These are phyloP conservation scores for Populus davidiana DNA, from an alignment of 345 rosid species.

Conservation along the genomic window DNA sequence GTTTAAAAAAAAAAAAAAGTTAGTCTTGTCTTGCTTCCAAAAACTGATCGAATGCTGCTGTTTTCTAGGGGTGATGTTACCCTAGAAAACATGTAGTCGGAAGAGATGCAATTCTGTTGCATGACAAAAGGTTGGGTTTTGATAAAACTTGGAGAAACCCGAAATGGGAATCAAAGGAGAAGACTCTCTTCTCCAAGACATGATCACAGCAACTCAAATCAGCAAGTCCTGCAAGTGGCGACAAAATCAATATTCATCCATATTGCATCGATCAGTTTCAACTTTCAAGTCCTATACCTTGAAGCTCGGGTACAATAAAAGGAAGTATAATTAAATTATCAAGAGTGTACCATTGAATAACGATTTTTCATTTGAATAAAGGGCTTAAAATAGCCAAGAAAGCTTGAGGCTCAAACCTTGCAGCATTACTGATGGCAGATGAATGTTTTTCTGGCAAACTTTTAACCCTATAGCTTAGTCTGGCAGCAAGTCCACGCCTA, in stretches of 20 bases:
- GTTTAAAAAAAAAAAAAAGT: too few species aligned
- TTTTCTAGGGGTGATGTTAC: too few species aligned
- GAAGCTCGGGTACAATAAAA: background rate
- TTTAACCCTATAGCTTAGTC: background rate
- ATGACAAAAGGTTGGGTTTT: too few species aligned
- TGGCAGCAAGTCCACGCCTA: background rate
- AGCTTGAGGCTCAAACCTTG: background rate
- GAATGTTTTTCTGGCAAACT: background rate
- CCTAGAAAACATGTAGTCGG: too few species aligned
- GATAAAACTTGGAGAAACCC: too few species aligned
- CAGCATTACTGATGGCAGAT: background rate
- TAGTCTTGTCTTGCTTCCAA: background rate
- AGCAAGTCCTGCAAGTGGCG: too few species aligned
- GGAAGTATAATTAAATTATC: background rate
- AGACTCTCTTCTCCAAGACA: too few species aligned
- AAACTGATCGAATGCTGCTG: too few species aligned
- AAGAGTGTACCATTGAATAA: background rate
- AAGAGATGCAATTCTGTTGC: too few species aligned
- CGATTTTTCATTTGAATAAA: background rate
- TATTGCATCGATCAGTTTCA: background rate
- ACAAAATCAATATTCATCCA: background rate
- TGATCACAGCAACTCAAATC: too few species aligned
- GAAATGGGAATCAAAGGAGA: too few species aligned
- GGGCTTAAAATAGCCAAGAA: background rate
- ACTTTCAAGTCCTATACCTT: background rate